Conservation (phyloP, 2,329 filamentous ascomycete species). For the Calonectria pseudoreteaudii region DNA sequence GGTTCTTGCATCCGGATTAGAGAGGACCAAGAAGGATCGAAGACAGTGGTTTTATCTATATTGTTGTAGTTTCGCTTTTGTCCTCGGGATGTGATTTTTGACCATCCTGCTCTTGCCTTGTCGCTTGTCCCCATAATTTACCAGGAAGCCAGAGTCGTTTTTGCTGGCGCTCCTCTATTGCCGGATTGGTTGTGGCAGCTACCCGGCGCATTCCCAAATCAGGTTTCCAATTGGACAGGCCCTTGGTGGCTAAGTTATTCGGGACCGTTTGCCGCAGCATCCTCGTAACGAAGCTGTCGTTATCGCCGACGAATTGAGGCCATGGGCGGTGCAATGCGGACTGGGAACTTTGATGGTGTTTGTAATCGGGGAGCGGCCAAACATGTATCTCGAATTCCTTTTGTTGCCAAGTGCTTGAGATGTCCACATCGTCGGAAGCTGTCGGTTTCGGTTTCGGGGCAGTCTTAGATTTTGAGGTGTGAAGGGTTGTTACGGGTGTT, state of each 20-base stretch:
- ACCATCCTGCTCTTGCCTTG: background rate
- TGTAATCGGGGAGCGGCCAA: conserved; percentile 52
- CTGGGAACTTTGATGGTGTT: conserved; percentile 52
- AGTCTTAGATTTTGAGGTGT: conserved; percentile 2
- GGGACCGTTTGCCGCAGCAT: conserved; percentile 56
- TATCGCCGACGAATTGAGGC: conserved; percentile 49
- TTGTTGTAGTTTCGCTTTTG: background rate
- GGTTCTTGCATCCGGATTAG: too few species aligned
- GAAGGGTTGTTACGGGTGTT: conserved; percentile 5
- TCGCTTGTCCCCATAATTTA: conserved; percentile 10
- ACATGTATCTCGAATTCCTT: conserved; percentile 58
- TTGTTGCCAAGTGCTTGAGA: conserved; percentile 21
- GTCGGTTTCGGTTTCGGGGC: background rate
- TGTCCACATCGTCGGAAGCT: background rate
- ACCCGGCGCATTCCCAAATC: conserved; percentile 37
- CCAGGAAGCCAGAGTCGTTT: conserved; percentile 32
- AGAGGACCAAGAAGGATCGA: background rate
- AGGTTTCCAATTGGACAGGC: conserved; percentile 58
- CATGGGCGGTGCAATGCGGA: conserved; percentile 56
- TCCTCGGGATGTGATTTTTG: background rate
- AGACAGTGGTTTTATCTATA: background rate
- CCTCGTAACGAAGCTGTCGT: conserved; percentile 50
- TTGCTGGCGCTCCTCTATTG: conserved; percentile 29
- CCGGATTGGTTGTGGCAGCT: background rate
- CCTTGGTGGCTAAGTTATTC: conserved; percentile 49